Evolutionary conservation across 495 filamentous ascomycete species (phyloP).

Genomic region (Penicillium verhagenii): DNA sequence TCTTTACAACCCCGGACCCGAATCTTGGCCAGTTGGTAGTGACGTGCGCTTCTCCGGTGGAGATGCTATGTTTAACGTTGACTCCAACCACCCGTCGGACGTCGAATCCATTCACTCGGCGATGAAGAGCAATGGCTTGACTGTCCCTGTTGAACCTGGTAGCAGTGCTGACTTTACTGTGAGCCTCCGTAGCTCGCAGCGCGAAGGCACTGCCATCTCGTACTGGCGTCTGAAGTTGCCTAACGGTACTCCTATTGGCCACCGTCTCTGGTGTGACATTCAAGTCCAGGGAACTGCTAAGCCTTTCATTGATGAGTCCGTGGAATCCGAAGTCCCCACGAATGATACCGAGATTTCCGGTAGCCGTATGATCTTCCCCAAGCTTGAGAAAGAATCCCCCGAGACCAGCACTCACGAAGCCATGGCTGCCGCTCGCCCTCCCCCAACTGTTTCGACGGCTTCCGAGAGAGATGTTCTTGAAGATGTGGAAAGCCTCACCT

Average conservation of each 20-base stretch:
- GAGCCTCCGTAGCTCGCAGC: slow-evolving; percentile 71
- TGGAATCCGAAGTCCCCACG: slow-evolving; percentile 18
- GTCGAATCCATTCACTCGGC: slow-evolving; percentile 67
- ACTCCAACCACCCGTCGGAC: slow-evolving; percentile 71
- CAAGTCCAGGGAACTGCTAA: slow-evolving; percentile 52
- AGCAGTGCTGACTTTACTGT: slow-evolving; percentile 80
- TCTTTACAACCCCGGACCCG: slow-evolving; percentile 77
- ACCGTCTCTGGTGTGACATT: slow-evolving; percentile 93
- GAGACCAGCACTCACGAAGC: slow-evolving; percentile 72
- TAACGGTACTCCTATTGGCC: slow-evolving; percentile 81
- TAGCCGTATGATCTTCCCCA: slow-evolving; percentile 94
- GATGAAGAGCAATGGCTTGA: slow-evolving; percentile 77
- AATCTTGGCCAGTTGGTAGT: slow-evolving; percentile 83
- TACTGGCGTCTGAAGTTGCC: slow-evolving; percentile 93
- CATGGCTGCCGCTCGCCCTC: slow-evolving; percentile 23
- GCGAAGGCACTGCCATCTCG: slow-evolving; percentile 75
- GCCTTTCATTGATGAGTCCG: slow-evolving; percentile 8
- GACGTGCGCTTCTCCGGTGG: slow-evolving; percentile 89
- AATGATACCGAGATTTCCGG: slow-evolving; percentile 25
- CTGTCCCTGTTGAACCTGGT: slow-evolving; percentile 64
- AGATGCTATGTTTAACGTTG: slow-evolving; percentile 90
- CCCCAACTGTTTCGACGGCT: slow-evolving; percentile 35
- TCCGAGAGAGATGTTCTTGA: slow-evolving; percentile 59
- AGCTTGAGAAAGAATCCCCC: slow-evolving; percentile 92
- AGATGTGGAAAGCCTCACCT: slow-evolving; percentile 65